Evolutionary conservation across 805 yeast genomes (phyloP), one percentile per base, ranked within the genome.

Genomic region (Lachancea thermotolerans): DNA sequence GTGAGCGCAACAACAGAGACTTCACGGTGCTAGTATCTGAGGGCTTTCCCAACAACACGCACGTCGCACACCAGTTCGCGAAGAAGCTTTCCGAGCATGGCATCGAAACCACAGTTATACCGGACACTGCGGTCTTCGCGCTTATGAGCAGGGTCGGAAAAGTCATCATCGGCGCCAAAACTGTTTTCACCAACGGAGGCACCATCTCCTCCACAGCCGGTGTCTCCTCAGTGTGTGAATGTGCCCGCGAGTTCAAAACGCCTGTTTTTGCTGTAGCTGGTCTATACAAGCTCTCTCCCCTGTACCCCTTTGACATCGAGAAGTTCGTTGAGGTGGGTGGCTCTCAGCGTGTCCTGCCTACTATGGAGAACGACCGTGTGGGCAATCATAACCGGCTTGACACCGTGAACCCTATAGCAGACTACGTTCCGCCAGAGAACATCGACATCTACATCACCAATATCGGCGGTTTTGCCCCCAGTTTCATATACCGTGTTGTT

Each of bases 61-160:
- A 71, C 18, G 71, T 71, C 17, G 87, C 97, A 1, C 95, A 87
- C 56, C 70, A 69, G 48, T 87, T 91, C 60, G 96, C 93, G 17
- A 78, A 79, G 56, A 78, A 76, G 45, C 74, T 93, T 51, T 83
- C 95, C 1, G 83, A 80, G 45, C 88, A 91, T 45, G 86, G 90
- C 43, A 87, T 93, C 38, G 95, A 89, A 51, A 82, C 96, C 1
- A 85, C 90, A 2, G 77, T 93, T 44, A 85, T 93, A 31, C 97
- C 99, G 1, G 99, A 93, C 61, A 77, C 95, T 4, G 84, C 95
- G 21, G 89, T 84, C 0, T 88, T 83, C 65, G 97, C 99, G 0
- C 88, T 93, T 39, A 93, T 93, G 98, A 85, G 96, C 33, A 74
- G 96, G 52, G 98, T 93, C 4, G 96, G 97, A 37, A 95, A 95